Evolutionary conservation across 2,329 filamentous ascomycete species (phyloP), one percentile per base, ranked within the genome.

Genomic region (Metarhizium brunneum): DNA sequence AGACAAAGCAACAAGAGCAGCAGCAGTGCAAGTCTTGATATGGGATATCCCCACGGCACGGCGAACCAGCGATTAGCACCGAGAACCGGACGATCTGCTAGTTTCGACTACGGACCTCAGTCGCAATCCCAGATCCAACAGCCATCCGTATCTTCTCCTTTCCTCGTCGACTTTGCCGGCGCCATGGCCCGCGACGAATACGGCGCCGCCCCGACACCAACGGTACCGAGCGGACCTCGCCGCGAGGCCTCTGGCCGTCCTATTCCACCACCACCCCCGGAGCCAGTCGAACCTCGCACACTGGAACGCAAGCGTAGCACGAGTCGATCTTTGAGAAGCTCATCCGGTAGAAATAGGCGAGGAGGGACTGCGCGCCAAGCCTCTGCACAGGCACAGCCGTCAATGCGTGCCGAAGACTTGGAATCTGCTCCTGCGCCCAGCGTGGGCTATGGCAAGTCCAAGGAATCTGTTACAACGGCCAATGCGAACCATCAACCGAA

Each of bases 181-280:
- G 73, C 71, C 56, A 77, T 78, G 60, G 71, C 79, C 52, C 88
- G 80, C 64, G 75, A 79, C 62, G 82, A 87, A 63, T 84, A 86
- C 71, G 88, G 94, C 67, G 88, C 90, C 53, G 92, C 91, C 30
- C 92, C 92, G 14, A 92, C 87, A 42, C 92, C 92, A 5, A 92
- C 85, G 32, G 79, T 96, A 40, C 90, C 90, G 38, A 86, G 80
- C 51, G 92, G 92, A 5, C 90, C 92, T 56, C 83, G 90, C 57
- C 74, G 74, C 55, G 64, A 71, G 38, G 58, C 66, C 18, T 66
- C 77, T 29, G 65, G 69, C 47, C 61, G 66, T 38, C 68, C 63
- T 29, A 53, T 61, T 8, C 57, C 61, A 16, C 71, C 70, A 14
- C 70, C 74, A 13, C 72, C 76, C 13, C 65, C 69, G 13, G 69